A percentile compares a stretch with the other conserved stretches of the same genome.
phyloP scores from a whole-genome alignment of 2,329 filamentous ascomycete genomes.

The Beauveria sp. region DNA sequence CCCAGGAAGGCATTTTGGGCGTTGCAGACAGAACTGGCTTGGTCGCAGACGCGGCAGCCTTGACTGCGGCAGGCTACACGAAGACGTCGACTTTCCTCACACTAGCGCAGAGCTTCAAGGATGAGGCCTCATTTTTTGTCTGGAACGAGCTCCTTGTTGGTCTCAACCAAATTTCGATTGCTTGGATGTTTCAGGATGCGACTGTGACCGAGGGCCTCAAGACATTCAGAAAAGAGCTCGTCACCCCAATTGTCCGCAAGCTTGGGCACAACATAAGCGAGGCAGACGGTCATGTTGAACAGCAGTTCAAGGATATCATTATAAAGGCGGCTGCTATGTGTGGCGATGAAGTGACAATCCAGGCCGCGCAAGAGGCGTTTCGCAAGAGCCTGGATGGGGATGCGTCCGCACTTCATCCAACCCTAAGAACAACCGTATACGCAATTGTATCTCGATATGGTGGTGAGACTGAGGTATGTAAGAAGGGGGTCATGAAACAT shows the following conservation, averaged over 20 bases:
- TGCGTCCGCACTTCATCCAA: slow-evolving; percentile 76
- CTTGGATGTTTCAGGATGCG: slow-evolving; percentile 75
- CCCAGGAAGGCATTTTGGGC: slow-evolving; percentile 60
- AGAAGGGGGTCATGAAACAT: neutral
- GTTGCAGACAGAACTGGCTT: slow-evolving; percentile 92
- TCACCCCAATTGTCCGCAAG: slow-evolving; percentile 72
- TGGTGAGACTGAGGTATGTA: slow-evolving; percentile 64
- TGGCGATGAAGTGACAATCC: slow-evolving; percentile 70
- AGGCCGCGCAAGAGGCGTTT: slow-evolving; percentile 84
- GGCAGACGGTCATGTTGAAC: slow-evolving; percentile 77
- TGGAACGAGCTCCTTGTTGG: slow-evolving; percentile 87
- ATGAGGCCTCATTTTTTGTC: slow-evolving; percentile 82
- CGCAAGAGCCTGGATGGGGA: slow-evolving; percentile 75
- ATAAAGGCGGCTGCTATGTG: slow-evolving; percentile 76
- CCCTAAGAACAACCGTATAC: slow-evolving; percentile 82
- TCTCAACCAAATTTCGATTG: slow-evolving; percentile 65
- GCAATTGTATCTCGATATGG: slow-evolving; percentile 77
- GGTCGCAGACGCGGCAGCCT: slow-evolving; percentile 84
- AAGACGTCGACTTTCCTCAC: slow-evolving; percentile 89
- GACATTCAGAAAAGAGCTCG: slow-evolving; percentile 71
- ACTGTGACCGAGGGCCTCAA: slow-evolving; percentile 68
- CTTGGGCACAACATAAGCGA: slow-evolving; percentile 84
- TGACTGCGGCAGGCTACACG: slow-evolving; percentile 85
- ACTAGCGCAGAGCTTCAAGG: slow-evolving; percentile 73
- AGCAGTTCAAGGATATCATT: slow-evolving; percentile 89